A percentile compares a stretch with the other conserved stretches of the same genome.
Evolutionary conservation across 331 rosid species (phyloP).

Genomic region (Telfairia occidentalis): DNA sequence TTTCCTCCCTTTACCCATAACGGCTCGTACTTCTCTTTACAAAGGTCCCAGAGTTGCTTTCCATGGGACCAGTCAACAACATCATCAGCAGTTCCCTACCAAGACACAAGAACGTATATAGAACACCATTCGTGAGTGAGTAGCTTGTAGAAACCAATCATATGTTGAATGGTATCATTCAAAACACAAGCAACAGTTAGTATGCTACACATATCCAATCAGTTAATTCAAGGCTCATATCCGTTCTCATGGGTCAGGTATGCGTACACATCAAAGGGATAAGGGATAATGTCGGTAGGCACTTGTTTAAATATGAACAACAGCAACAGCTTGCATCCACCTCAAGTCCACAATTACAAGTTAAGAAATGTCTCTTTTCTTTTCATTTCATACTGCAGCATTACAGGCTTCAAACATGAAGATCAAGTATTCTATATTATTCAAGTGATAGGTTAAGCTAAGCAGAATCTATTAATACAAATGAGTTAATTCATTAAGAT

Average conservation of each 20-base stretch:
- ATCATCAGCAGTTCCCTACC: slow-evolving; percentile 68
- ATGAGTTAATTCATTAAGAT: not conserved
- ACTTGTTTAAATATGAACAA: not conserved
- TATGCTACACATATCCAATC: not conserved
- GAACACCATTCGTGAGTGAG: slow-evolving; percentile 10
- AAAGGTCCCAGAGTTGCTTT: slow-evolving; percentile 75
- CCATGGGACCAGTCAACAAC: slow-evolving; percentile 90
- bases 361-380: not conserved
- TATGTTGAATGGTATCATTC: not conserved
- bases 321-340: not conserved
- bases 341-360: not conserved
- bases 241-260: not conserved
- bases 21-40: slow-evolving; percentile 83
- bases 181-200: not conserved
- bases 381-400: not conserved
- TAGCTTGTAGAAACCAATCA: slow-evolving; percentile 9
- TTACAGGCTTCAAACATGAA: not conserved
- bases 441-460: not conserved
- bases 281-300: not conserved
- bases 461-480: not conserved
- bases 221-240: not conserved
- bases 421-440: not conserved
- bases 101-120: slow-evolving; percentile 19
- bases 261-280: not conserved
- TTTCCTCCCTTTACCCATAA: slow-evolving; percentile 83